These are phyloP conservation scores for Calonectria multiphialidica DNA, from an alignment of 2,329 filamentous ascomycete genomes.

Conservation along the genomic window DNA sequence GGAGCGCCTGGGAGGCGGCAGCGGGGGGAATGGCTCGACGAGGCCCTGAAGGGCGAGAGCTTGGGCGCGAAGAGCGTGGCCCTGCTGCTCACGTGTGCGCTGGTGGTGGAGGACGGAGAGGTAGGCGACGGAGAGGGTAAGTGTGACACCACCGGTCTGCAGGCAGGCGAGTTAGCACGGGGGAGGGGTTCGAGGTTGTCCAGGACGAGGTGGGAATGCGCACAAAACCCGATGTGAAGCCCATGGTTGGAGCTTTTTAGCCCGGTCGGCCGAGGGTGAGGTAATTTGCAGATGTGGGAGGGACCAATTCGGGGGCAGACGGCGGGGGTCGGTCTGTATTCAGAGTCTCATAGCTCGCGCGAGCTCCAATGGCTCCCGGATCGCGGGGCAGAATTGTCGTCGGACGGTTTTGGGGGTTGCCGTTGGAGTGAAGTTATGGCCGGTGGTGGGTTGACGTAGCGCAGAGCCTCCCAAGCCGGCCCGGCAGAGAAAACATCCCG, in stretches of 20 bases:
- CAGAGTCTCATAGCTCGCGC: constrained; percentile 49
- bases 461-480: constrained; percentile 34
- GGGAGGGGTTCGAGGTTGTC: neutral
- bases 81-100: constrained; percentile 72
- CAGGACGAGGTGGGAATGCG: constrained; percentile 46
- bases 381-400: constrained; percentile 29
- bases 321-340: constrained; percentile 37
- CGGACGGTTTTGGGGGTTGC: constrained; percentile 16
- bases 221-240: constrained; percentile 82
- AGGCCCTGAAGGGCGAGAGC: constrained; percentile 65
- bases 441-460: constrained; percentile 46
- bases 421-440: constrained; percentile 36
- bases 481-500: constrained; percentile 46
- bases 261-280: constrained; percentile 41
- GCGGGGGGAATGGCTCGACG: constrained; percentile 60
- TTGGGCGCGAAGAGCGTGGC: constrained; percentile 68
- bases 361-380: constrained; percentile 43
- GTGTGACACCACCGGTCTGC: constrained; percentile 80
- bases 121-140: constrained; percentile 81
- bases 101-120: constrained; percentile 78
- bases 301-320: constrained; percentile 33
- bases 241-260: constrained; percentile 64
- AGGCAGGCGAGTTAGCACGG: constrained; percentile 1
- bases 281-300: constrained; percentile 43
- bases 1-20: constrained; percentile 62